These are phyloP conservation scores for Paradendryphiella salina DNA, from an alignment of 2,329 filamentous ascomycete genomes.

Conservation along the genomic window DNA sequence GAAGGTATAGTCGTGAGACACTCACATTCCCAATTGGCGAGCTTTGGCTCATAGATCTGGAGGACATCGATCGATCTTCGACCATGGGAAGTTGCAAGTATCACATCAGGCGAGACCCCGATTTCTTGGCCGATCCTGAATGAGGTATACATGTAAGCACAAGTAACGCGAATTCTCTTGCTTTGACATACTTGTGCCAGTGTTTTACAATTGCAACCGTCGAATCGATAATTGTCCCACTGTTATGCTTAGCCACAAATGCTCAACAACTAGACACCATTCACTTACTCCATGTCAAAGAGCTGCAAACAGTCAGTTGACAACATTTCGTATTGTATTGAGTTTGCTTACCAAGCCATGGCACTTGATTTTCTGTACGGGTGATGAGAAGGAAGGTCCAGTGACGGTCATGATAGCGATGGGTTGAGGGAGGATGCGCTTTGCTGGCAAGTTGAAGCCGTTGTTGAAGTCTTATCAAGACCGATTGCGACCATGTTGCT, in stretches of 20 bases:
- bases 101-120: conserved; percentile 79
- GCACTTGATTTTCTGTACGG: conserved; percentile 47
- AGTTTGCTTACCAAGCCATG: conserved; percentile 47
- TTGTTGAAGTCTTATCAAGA: neutral
- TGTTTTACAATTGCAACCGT: conserved; percentile 76
- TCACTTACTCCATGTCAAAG: conserved; percentile 43
- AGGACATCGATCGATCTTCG: conserved; percentile 86
- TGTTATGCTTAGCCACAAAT: conserved; percentile 15
- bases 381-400: conserved; percentile 48
- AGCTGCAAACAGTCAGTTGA: conserved; percentile 27
- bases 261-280: neutral
- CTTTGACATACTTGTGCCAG: conserved; percentile 66
- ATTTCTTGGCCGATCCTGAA: conserved; percentile 77
- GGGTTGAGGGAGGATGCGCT: neutral
- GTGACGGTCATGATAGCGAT: conserved; percentile 37
- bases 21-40: conserved; percentile 92
- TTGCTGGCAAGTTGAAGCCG: neutral
- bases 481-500: neutral
- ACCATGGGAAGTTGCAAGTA: conserved; percentile 89
- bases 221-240: conserved; percentile 82
- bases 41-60: conserved; percentile 74
- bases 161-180: neutral
- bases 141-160: conserved; percentile 12
- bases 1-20: conserved; percentile 26
- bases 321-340: neutral